These are phyloP conservation scores for Neoascochyta sp. DNA, from an alignment of 2,329 filamentous ascomycete species.

Conservation along the genomic window DNA sequence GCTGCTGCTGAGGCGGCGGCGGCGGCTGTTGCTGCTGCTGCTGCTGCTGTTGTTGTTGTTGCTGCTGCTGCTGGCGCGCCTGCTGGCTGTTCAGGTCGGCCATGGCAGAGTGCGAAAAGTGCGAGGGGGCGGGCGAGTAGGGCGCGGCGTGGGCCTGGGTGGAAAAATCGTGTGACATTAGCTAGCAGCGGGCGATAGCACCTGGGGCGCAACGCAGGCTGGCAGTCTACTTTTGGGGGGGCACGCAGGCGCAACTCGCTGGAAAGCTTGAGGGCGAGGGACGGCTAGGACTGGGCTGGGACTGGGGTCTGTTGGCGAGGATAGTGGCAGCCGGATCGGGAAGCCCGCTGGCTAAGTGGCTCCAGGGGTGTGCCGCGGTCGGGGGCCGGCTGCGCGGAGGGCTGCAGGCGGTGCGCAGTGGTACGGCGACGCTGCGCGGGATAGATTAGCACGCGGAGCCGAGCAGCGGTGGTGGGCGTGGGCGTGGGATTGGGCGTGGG, in stretches of 20 bases:
- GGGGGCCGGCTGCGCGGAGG: conserved; percentile 11
- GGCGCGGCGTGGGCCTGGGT: conserved; percentile 21
- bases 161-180: conserved; percentile 33
- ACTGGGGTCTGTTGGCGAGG: conserved; percentile 23
- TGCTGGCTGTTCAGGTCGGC: conserved; percentile 34
- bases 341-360: conserved; percentile 4
- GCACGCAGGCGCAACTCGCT: conserved; percentile 19
- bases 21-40: conserved; percentile 14
- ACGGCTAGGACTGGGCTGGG: conserved; percentile 9
- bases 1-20: conserved; percentile 13
- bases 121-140: conserved; percentile 33
- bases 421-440: conserved; percentile 10
- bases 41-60: conserved; percentile 14
- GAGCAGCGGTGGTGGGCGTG: conserved; percentile 2
- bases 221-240: conserved; percentile 10
- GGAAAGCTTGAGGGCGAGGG: conserved; percentile 16
- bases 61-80: conserved; percentile 21
- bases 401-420: conserved; percentile 11
- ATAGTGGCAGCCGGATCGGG: conserved; percentile 13
- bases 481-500: too few relatives aligned
- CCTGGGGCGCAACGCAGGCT: conserved; percentile 20
- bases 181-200: conserved; percentile 26
- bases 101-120: conserved; percentile 33
- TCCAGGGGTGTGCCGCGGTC: conserved; percentile 12
- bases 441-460: conserved; percentile 12